phyloP scores from a whole-genome alignment of 2,329 filamentous ascomycete species.

The Fusarium zealandicum region DNA sequence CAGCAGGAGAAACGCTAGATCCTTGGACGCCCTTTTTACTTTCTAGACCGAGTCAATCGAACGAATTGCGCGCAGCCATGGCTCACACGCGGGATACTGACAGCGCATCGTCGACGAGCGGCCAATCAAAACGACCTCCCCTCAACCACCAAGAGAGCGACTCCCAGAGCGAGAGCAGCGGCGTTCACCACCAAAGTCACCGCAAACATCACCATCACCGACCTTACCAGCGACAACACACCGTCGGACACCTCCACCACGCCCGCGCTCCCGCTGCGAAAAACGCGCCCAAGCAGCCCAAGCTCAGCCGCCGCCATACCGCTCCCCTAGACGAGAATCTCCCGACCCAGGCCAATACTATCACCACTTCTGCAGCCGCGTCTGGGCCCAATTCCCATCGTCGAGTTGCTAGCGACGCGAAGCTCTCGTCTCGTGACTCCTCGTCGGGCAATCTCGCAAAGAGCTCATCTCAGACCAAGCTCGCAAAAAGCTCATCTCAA shows the following conservation, averaged over 20 bases:
- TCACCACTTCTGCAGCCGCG: conserved; percentile 10
- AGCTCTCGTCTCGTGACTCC: conserved; percentile 53
- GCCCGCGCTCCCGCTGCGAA: conserved; percentile 62
- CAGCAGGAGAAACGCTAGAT: conserved; percentile 14
- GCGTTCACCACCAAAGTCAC: conserved; percentile 44
- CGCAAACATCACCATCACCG: conserved; percentile 44
- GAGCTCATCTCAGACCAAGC: conserved; percentile 61
- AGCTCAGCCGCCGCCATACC: conserved; percentile 53
- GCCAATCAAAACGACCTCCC: conserved; percentile 64
- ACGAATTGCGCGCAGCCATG: conserved; percentile 43
- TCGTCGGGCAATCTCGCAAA: conserved; percentile 58
- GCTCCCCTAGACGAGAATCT: conserved; percentile 47
- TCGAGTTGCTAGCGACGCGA: conserved; percentile 59
- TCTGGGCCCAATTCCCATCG: conserved; percentile 50
- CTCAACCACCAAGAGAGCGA: conserved; percentile 49
- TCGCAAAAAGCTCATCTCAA: conserved; percentile 63
- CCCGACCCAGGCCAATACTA: conserved; percentile 42
- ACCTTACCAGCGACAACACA: conserved; percentile 47
- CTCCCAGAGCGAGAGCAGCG: conserved; percentile 44
- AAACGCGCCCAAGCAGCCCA: conserved; percentile 56
- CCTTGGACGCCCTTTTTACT: conserved; percentile 2
- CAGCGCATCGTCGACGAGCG: conserved; percentile 54
- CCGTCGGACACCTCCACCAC: conserved; percentile 54
- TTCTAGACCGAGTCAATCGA: conserved; percentile 10
- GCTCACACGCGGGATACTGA: conserved; percentile 56